These are phyloP conservation scores for Zymoseptoria brevis DNA, from an alignment of 2,329 filamentous ascomycete genomes.

Conservation along the genomic window DNA sequence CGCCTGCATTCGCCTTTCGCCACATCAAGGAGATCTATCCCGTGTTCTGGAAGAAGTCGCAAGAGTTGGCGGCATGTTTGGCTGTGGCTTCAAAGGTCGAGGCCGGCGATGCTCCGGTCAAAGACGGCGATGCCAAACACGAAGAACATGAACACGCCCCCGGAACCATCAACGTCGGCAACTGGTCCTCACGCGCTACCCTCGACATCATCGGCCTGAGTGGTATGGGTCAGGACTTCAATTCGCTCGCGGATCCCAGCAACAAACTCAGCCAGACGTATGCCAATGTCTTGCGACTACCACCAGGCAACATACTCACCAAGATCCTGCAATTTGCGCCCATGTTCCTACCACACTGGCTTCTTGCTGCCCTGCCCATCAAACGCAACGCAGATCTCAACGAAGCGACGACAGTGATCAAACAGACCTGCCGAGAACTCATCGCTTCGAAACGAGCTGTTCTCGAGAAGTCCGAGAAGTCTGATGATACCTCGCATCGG, in stretches of 20 bases:
- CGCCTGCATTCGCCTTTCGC: slow-evolving; percentile 44
- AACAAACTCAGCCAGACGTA: slow-evolving; percentile 49
- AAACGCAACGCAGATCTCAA: slow-evolving; percentile 60
- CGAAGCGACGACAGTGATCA: slow-evolving; percentile 51
- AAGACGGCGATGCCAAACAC: slow-evolving; percentile 18
- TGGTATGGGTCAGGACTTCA: slow-evolving; percentile 51
- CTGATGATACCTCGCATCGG: slow-evolving; percentile 43
- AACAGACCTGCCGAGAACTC: slow-evolving; percentile 54
- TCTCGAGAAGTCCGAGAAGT: slow-evolving; percentile 28
- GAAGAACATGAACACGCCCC: slow-evolving; percentile 21
- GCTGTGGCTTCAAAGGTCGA: slow-evolving; percentile 27
- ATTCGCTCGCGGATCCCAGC: slow-evolving; percentile 42
- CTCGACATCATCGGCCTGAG: slow-evolving; percentile 53
- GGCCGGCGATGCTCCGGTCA: slow-evolving; percentile 6
- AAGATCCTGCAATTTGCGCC: slow-evolving; percentile 17
- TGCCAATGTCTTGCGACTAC: slow-evolving; percentile 36
- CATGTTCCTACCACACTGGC: slow-evolving; percentile 54
- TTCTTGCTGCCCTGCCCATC: slow-evolving; percentile 59
- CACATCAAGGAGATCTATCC: slow-evolving; percentile 45
- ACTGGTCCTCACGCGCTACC: slow-evolving; percentile 45
- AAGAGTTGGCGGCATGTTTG: slow-evolving; percentile 33
- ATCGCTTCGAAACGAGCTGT: slow-evolving; percentile 61
- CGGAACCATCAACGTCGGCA: slow-evolving; percentile 36
- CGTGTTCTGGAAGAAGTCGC: slow-evolving; percentile 41
- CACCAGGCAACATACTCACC: neutral